Conservation (phyloP, 1,139 yeast species). For the Sugiyamaella pinicola region DNA sequence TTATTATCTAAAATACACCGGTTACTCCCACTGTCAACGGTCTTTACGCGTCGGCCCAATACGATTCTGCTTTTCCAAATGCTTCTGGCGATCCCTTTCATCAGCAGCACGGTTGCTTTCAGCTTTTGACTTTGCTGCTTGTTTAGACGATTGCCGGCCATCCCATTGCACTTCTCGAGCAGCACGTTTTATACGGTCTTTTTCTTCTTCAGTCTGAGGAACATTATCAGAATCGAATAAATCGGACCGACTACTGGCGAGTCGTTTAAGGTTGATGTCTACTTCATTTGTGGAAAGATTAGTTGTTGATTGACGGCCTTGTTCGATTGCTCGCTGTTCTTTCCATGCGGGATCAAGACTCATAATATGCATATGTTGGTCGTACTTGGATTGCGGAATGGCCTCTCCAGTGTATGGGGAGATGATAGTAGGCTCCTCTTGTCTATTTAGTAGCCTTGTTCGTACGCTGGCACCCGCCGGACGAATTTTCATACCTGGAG, state of each 20-base stretch:
- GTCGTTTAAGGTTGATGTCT: slow-evolving; percentile 68
- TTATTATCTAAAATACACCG: slow-evolving; percentile 8
- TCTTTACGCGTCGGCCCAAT: slow-evolving; percentile 33
- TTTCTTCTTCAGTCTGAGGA: slow-evolving; percentile 23
- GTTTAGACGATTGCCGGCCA: slow-evolving; percentile 34
- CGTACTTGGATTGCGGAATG: slow-evolving; percentile 72
- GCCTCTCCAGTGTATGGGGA: slow-evolving; percentile 75
- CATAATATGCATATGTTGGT: slow-evolving; percentile 69
- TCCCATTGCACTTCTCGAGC: slow-evolving; percentile 37
- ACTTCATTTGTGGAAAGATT: slow-evolving; percentile 72
- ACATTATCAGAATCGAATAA: slow-evolving; percentile 25
- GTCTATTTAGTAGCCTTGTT: slow-evolving; percentile 39
- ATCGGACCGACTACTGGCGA: slow-evolving; percentile 47
- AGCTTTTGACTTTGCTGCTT: slow-evolving; percentile 36
- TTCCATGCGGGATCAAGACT: slow-evolving; percentile 79
- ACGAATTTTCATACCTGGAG: slow-evolving; percentile 56
- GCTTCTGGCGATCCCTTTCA: slow-evolving; percentile 33
- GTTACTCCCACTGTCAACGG: not conserved
- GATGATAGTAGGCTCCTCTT: slow-evolving; percentile 49
- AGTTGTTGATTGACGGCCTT: slow-evolving; percentile 61
- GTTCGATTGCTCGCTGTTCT: slow-evolving; percentile 63
- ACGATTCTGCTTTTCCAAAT: slow-evolving; percentile 31
- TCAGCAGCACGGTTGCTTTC: slow-evolving; percentile 19
- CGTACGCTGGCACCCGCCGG: slow-evolving; percentile 70
- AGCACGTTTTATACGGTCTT: slow-evolving; percentile 27